A percentile compares a stretch with the other conserved stretches of the same genome.
Conservation (phyloP, 2,329 filamentous ascomycete species). For the Cryphonectria radicalis region DNA sequence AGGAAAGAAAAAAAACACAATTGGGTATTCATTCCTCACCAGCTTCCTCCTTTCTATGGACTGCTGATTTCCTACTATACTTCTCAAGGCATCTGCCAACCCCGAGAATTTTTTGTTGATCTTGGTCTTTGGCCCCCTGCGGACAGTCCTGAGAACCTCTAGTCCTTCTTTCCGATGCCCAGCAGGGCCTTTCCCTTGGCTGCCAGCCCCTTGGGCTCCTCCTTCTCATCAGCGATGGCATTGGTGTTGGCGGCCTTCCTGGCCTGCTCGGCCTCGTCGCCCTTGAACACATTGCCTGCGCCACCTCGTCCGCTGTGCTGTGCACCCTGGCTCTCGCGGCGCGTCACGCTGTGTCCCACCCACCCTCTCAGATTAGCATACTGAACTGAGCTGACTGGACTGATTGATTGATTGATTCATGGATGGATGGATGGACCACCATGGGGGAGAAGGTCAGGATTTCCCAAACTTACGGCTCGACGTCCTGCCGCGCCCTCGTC, state of each 20-base stretch:
- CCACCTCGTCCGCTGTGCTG: constrained; percentile 76
- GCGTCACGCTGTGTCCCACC: constrained; percentile 49
- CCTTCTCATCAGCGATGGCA: constrained; percentile 40
- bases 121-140: not conserved
- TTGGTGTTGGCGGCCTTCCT: constrained; percentile 35
- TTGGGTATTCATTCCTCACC: constrained; percentile 2
- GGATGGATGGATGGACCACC: constrained; percentile 30
- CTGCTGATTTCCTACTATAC: not conserved
- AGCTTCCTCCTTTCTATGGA: not conserved
- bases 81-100: too few relatives aligned
- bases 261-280: constrained; percentile 44
- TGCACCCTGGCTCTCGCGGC: constrained; percentile 60
- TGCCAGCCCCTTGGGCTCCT: constrained; percentile 39
- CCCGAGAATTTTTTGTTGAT: not conserved
- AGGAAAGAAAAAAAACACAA: not conserved
- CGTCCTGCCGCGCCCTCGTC: constrained; percentile 82
- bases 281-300: constrained; percentile 70
- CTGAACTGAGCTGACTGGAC: constrained; percentile 29
- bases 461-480: constrained; percentile 63
- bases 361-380: not conserved
- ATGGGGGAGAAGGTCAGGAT: constrained; percentile 14
- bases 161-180: constrained; percentile 50
- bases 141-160: constrained; percentile 7
- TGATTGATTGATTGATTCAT: constrained; percentile 24
- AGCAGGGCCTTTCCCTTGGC: constrained; percentile 55